These are phyloP conservation scores for Cercophora newfieldiana DNA, from an alignment of 495 filamentous ascomycete genomes.

Conservation along the genomic window DNA sequence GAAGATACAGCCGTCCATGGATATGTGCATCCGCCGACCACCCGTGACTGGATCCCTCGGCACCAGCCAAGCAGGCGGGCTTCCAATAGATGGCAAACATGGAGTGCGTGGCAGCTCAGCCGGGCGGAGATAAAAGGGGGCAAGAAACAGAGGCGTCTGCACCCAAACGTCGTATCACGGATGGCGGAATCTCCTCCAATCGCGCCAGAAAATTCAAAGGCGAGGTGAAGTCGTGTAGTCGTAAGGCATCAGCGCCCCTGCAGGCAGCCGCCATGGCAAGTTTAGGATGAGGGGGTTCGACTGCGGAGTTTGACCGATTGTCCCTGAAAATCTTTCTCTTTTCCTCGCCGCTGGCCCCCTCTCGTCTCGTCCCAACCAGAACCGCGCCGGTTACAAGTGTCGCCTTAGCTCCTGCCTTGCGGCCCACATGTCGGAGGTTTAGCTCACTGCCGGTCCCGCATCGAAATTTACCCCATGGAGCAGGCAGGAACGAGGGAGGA, in stretches of 20 bases:
- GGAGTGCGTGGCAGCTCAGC: neutral
- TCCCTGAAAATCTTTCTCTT: no score
- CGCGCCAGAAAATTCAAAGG: neutral
- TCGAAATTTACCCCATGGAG: neutral
- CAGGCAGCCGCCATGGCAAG: neutral
- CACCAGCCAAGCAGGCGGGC: neutral
- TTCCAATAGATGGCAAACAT: neutral
- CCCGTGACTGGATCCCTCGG: neutral
- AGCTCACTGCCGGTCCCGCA: neutral
- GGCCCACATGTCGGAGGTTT: neutral
- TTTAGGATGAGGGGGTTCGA: no score
- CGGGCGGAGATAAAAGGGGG: neutral
- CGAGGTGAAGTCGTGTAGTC: neutral
- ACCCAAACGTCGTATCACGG: neutral
- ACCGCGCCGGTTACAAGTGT: no score
- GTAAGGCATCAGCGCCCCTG: neutral
- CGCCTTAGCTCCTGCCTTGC: neutral
- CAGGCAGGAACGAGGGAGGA: neutral
- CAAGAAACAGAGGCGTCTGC: neutral
- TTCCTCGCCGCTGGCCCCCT: neutral
- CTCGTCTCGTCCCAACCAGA: neutral
- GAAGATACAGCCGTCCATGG: neutral
- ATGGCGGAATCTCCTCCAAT: neutral
- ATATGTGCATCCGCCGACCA: neutral
- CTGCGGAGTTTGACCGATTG: no score